phyloP scores from a whole-genome alignment of 2,329 filamentous ascomycete genomes.

The Byssothecium circinans region DNA sequence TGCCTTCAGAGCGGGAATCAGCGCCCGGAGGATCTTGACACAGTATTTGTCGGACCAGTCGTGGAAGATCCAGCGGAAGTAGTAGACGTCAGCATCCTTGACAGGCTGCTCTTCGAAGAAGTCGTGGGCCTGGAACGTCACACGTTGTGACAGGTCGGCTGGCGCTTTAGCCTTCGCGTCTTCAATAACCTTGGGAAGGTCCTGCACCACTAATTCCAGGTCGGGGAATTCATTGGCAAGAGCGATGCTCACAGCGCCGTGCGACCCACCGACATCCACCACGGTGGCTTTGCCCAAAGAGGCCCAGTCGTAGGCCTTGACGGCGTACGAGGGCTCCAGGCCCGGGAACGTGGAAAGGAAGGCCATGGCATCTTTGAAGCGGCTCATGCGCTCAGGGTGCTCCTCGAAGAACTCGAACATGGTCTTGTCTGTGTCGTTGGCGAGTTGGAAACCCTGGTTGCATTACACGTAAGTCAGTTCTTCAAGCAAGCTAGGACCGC shows the following conservation, averaged over 20 bases:
- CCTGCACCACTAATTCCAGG: constrained; percentile 20
- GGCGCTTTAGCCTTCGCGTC: constrained; percentile 10
- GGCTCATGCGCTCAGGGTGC: constrained; percentile 6
- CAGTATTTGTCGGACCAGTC: constrained; percentile 44
- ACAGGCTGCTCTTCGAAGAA: constrained; percentile 24
- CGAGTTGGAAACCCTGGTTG: constrained; percentile 12
- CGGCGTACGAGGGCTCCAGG: constrained; percentile 5
- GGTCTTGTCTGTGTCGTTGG: constrained; percentile 13
- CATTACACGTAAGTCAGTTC: constrained; percentile 6
- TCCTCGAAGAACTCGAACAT: constrained; percentile 13
- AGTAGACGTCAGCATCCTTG: constrained; percentile 37
- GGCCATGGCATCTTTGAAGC: constrained; percentile 14
- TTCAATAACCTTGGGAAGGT: constrained; percentile 16
- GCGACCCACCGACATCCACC: constrained; percentile 23
- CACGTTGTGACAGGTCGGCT: constrained; percentile 4
- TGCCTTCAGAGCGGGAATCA: constrained; percentile 23
- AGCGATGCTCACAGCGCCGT: constrained; percentile 15
- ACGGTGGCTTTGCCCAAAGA: constrained; percentile 16
- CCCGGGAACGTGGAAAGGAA: constrained; percentile 9
- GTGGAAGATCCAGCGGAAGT: constrained; percentile 45
- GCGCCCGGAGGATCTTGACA: constrained; percentile 15
- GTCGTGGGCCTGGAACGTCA: constrained; percentile 21
- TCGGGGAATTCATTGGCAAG: constrained; percentile 15
- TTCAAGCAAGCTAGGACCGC: constrained; percentile 2
- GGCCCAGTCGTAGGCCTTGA: constrained; percentile 17